These are phyloP conservation scores for Pelargonium citronellum DNA, from an alignment of 441 rosid genomes.

Conservation along the genomic window DNA sequence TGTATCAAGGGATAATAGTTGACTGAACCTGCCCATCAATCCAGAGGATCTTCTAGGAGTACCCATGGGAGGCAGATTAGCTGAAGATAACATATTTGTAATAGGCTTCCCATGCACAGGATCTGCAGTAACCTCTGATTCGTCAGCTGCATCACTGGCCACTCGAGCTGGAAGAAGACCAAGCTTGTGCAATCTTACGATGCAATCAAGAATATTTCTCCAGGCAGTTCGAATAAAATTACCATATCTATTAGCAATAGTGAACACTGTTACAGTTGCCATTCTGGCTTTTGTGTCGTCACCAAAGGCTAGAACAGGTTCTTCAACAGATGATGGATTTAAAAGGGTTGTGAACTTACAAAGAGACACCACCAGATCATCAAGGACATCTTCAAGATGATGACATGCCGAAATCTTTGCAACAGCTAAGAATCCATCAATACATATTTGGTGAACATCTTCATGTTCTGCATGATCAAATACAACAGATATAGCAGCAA, in stretches of 20 bases:
- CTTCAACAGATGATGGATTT: conserved; percentile 73
- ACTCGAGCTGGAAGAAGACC: conserved; percentile 98
- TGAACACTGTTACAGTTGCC: conserved; percentile 92
- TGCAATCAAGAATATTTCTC: conserved; percentile 96
- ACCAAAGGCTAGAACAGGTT: conserved; percentile 89
- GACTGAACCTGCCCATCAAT: conserved; percentile 94
- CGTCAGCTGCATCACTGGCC: conserved; percentile 96
- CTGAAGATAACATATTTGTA: conserved; percentile 49
- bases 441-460: conserved; percentile 81
- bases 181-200: conserved; percentile 82
- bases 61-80: conserved; percentile 54
- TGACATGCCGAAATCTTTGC: conserved; percentile 94
- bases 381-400: conserved; percentile 93
- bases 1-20: conserved; percentile 53
- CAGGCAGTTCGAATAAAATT: conserved; percentile 83
- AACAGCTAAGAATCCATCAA: conserved; percentile 91
- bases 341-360: conserved; percentile 90
- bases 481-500: conserved; percentile 93
- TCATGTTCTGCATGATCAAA: conserved; percentile 97
- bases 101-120: conserved; percentile 70
- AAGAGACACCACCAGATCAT: conserved; percentile 90
- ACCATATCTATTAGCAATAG: conserved; percentile 90
- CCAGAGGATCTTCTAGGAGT: conserved; percentile 84
- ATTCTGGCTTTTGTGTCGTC: conserved; percentile 88
- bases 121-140: conserved; percentile 74